Evolutionary conservation across 75 land plant species (phyloP), one percentile per base, ranked within the genome.

Genomic region (Selaginella moellendorffii): DNA sequence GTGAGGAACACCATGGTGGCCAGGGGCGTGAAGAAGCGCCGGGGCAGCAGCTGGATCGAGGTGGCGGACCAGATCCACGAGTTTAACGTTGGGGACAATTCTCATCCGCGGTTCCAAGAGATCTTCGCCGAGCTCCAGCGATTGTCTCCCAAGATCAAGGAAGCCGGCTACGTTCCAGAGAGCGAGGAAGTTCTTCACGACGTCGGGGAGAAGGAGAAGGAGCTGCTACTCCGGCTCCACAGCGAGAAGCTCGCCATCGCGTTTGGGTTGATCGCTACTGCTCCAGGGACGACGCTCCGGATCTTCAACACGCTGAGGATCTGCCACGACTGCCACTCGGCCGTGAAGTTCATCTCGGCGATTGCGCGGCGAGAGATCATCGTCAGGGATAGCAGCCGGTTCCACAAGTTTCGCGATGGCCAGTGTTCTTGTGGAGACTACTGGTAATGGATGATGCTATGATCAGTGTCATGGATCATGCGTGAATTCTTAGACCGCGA

Each of bases 21-120:
- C 12, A 73, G 61, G 30, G 69, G 72, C 59, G 68, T 77, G 52
- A 77, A 62, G 54, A 77, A 77, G 71, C 73, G 71, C 26, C 79
- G 71, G 2, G 79, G 79, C 54, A 64, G 26, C 63, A 77, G 79
- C 60, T 77, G 70, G 71, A 72, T 77, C 31, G 72, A 72, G 63
- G 52, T 64, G 30, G 69, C 61, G 27, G 24, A 53, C 26, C 28
- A 62, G 63, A 70, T 72, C 10, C 68, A 77, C 29, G 27, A 53
- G 26, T 77, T 77, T 72, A 28, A 53, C 14, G 75, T 77, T 25
- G 78, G 77, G 61, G 83, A 81, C 30, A 42, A 30, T 54, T 69
- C 83, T 14, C 68, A 69, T 53, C 70, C 68, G n/a, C 54, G 63
- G 63, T 36, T 36, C 14, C 46, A 36, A 14, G 46, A 36, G 46